These are phyloP conservation scores for Primulina tabacum DNA, from an alignment of 257 asterid species.

Conservation along the genomic window DNA sequence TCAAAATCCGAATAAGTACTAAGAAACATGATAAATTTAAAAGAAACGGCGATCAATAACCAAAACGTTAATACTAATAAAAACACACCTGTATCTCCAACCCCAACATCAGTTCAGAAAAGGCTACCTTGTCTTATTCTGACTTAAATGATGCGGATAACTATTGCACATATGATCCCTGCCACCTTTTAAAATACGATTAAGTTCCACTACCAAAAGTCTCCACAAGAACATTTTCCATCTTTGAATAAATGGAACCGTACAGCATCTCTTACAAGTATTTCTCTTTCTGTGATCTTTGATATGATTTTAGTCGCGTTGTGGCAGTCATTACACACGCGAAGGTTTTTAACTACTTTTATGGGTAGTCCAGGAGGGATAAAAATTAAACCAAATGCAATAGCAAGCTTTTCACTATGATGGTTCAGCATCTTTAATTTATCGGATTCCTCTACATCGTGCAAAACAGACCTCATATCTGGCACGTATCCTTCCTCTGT, in stretches of 20 bases:
- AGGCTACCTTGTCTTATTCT: not conserved
- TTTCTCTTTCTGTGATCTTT: conserved; percentile 48
- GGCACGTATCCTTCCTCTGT: conserved; percentile 60
- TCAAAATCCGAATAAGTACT: not conserved
- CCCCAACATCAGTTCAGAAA: not conserved
- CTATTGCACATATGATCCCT: not conserved
- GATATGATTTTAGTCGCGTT: conserved; percentile 59
- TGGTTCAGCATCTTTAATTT: conserved; percentile 51
- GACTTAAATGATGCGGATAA: not conserved
- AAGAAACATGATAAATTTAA: too few relatives aligned
- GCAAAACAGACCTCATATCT: conserved; percentile 56
- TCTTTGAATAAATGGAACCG: conserved; percentile 58
- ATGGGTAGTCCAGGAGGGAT: conserved; percentile 49
- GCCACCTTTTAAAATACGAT: not conserved
- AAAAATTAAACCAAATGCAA: conserved; percentile 65
- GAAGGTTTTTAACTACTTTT: conserved; percentile 62
- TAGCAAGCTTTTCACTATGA: conserved; percentile 74
- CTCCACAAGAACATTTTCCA: conserved; percentile 72
- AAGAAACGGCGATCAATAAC: too few relatives aligned
- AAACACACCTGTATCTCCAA: not conserved
- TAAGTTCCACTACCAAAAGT: conserved; percentile 51
- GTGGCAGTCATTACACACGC: conserved; percentile 67
- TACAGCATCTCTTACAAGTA: conserved; percentile 57
- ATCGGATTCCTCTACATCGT: conserved; percentile 68
- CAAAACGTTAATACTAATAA: too few relatives aligned